These are phyloP conservation scores for Chrysopogon serrulatus DNA, from an alignment of 176 grass and related monocot species.

Conservation along the genomic window DNA sequence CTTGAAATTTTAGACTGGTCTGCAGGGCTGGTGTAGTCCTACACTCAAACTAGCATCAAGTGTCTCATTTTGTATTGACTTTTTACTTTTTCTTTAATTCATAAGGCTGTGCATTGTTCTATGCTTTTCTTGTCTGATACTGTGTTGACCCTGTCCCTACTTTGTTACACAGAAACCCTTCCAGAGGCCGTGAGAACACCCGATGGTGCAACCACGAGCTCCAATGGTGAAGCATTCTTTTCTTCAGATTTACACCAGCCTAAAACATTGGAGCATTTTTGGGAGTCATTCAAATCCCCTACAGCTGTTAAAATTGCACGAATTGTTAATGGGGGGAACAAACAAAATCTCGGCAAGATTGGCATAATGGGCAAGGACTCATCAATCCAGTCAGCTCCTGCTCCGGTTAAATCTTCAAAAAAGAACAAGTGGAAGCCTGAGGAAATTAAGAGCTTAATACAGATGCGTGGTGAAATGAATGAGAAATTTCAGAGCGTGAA, in stretches of 20 bases:
- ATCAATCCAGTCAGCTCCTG: constrained; percentile 11
- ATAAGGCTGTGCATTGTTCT: not conserved
- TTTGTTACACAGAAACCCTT: constrained; percentile 24
- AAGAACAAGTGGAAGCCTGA: constrained; percentile 90
- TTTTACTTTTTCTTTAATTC: constrained; percentile 8
- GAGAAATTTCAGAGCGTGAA: constrained; percentile 71
- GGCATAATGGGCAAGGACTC: constrained; percentile 33
- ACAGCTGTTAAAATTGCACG: constrained; percentile 51
- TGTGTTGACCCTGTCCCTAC: constrained; percentile 1
- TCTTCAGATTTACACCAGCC: constrained; percentile 53
- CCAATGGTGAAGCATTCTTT: constrained; percentile 43
- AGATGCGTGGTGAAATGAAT: constrained; percentile 65
- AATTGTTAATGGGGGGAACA: constrained; percentile 49
- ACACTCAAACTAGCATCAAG: too few relatives aligned
- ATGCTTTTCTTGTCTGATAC: not conserved
- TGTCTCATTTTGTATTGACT: too few relatives aligned
- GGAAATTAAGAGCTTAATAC: constrained; percentile 77
- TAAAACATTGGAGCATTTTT: constrained; percentile 58
- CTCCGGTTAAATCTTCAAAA: constrained; percentile 49
- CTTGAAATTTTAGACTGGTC: not conserved
- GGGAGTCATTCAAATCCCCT: constrained; percentile 59
- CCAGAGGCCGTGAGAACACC: constrained; percentile 26
- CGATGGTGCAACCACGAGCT: constrained; percentile 44
- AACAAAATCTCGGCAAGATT: constrained; percentile 38
- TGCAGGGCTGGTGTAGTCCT: not conserved